phyloP scores from a whole-genome alignment of 371 early-diverging fungal genomes.

The Mortierella polycephala region DNA sequence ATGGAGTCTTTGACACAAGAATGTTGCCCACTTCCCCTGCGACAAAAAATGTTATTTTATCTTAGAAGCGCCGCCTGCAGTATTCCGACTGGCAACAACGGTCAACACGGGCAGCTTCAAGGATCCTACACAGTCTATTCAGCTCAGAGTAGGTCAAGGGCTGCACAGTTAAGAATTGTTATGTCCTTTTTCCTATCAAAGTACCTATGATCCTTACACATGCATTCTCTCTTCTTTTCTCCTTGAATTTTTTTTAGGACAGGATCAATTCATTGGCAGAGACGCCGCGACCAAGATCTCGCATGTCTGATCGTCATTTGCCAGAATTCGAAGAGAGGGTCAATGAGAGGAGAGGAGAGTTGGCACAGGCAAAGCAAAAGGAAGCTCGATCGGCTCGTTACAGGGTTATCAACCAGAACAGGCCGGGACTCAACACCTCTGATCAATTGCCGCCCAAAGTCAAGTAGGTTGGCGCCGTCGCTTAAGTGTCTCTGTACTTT shows the following conservation, averaged over 20 bases:
- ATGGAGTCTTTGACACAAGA: neutral
- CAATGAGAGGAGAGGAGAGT: slow-evolving; percentile 19
- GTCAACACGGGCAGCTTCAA: slow-evolving; percentile 70
- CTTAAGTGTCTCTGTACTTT: too few species aligned
- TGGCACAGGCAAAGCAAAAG: slow-evolving; percentile 40
- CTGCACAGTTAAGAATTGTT: too few species aligned
- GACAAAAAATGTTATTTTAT: too few species aligned
- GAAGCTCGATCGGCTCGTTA: slow-evolving; percentile 66
- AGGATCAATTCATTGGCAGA: slow-evolving; percentile 63
- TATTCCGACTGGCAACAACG: slow-evolving; percentile 74
- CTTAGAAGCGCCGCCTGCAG: slow-evolving; percentile 54
- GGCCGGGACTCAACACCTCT: slow-evolving; percentile 37
- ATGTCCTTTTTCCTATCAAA: too few species aligned
- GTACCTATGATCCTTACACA: too few species aligned
- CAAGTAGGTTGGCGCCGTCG: too few species aligned
- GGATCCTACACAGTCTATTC: slow-evolving; percentile 62
- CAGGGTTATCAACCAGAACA: slow-evolving; percentile 67
- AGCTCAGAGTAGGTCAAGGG: slow-evolving; percentile 56
- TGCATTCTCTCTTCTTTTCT: neutral
- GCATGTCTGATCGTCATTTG: slow-evolving; percentile 19
- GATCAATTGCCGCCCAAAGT: slow-evolving; percentile 38
- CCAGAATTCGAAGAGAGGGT: slow-evolving; percentile 27
- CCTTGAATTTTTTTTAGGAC: slow-evolving; percentile 49
- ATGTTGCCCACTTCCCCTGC: neutral
- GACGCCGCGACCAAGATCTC: slow-evolving; percentile 56